Base-by-base conservation (phyloP, 331 rosid genomes). In the Acacia pycnantha region DNA sequence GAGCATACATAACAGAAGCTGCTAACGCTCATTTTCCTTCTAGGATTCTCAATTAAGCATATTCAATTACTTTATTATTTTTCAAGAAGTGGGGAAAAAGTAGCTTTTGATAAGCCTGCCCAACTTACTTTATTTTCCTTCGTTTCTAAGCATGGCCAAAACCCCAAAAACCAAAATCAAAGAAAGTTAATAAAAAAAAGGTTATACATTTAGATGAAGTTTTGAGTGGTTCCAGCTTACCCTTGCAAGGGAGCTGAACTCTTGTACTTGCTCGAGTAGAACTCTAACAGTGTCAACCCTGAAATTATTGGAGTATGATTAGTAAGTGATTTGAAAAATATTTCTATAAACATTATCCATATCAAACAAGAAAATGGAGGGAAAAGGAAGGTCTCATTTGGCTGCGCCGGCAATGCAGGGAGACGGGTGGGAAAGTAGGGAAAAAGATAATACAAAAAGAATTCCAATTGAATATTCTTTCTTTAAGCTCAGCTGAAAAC, bases 201-300 rank as follows among this genome's bases (percentile, higher is more conserved):
- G 46, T n/a, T 43, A 70, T 3, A 4, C 68, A 73, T 50, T 47
- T 77, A 81, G 29, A 64, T 8, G 10, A 48, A 62, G 19, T 22
- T 22, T 51, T 24, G 50, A 71, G 48, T 73, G 35, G 74, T 8
- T 75, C 41, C 51, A 53, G 65, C 82, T 77, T 83, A 93, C 98
- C 98, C 94, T 80, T 84, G 93, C 14, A 87, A 79, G 3, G 98
- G 97, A 84, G 99, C 97, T 61, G 97, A 93, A 76, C 85, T 92
- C 65, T 82, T 90, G 87, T 92, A 88, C 29, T 92, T 92, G 84
- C 78, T 84, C 6, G 92, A 90, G 91, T 90, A 95, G 90, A 93
- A 92, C 47, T 92, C 74, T 46, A 95, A 82, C 82, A 92, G 71
- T 16, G 98, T 83, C 84, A 59, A 65, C 48, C 90, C 97, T 92